phyloP scores from a whole-genome alignment of 129 eudicot species.

The Flaveria brownii region DNA sequence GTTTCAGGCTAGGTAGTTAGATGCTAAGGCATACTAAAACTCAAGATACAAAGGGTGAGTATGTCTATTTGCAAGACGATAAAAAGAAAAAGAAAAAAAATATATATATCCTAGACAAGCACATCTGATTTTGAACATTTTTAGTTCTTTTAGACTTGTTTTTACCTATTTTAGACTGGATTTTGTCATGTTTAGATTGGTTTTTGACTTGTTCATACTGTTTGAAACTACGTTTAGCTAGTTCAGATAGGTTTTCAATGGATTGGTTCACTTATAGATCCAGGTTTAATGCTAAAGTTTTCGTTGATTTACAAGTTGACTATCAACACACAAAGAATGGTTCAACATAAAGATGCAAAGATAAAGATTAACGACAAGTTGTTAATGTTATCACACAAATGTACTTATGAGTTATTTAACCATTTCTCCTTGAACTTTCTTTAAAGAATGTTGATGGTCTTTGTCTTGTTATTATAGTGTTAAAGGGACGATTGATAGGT shows the following conservation, averaged over 20 bases:
- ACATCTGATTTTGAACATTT: too few relatives aligned
- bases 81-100: too few relatives aligned
- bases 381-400: background rate
- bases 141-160: too few relatives aligned
- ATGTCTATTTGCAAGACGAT: too few relatives aligned
- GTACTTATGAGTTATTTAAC: background rate
- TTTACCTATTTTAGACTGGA: too few relatives aligned
- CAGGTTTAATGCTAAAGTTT: background rate
- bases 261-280: background rate
- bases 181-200: too few relatives aligned
- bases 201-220: background rate
- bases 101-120: too few relatives aligned
- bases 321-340: background rate
- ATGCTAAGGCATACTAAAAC: too few relatives aligned
- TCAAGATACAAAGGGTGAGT: too few relatives aligned
- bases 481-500: conserved; percentile 88
- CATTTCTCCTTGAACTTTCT: background rate
- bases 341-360: background rate
- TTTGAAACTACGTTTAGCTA: too few relatives aligned
- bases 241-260: background rate
- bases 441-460: background rate
- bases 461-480: conserved; percentile 53
- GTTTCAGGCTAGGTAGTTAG: too few relatives aligned
- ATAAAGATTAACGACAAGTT: background rate
- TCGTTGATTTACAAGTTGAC: background rate